These are phyloP conservation scores for Cochlearia excelsa DNA, from an alignment of 345 rosid genomes.

Conservation along the genomic window DNA sequence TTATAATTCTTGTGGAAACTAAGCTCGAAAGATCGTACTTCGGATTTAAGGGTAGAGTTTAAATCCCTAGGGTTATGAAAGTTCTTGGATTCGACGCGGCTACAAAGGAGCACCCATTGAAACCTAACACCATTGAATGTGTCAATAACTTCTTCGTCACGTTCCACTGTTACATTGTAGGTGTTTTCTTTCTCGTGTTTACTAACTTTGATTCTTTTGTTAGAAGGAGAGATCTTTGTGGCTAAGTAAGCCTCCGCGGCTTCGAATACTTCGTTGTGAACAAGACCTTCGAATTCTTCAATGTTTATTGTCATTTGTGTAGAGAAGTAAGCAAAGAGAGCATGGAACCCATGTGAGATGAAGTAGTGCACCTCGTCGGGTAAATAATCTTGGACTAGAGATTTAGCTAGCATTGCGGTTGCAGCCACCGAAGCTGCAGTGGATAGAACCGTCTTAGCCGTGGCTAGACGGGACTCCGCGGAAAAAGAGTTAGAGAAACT, in stretches of 20 bases:
- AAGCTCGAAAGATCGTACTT: slow-evolving; percentile 50
- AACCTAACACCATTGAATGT: slow-evolving; percentile 47
- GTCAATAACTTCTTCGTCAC: slow-evolving; percentile 50
- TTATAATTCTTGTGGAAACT: slow-evolving; percentile 52
- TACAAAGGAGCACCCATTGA: slow-evolving; percentile 43
- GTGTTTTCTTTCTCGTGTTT: slow-evolving; percentile 56
- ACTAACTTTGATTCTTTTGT: slow-evolving; percentile 45
- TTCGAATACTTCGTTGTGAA: slow-evolving; percentile 41
- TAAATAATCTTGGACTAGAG: slow-evolving; percentile 42
- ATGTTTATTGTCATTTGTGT: slow-evolving; percentile 29
- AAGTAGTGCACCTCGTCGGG: slow-evolving; percentile 22
- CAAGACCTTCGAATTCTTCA: slow-evolving; percentile 29
- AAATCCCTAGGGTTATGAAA: slow-evolving; percentile 25
- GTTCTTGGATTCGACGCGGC: slow-evolving; percentile 28
- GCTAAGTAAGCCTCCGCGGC: slow-evolving; percentile 50
- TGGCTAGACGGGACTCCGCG: slow-evolving; percentile 33
- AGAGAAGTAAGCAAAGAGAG: slow-evolving; percentile 12
- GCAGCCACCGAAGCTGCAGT: slow-evolving; percentile 59
- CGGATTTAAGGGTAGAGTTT: slow-evolving; percentile 34
- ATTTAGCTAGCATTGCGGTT: slow-evolving; percentile 47
- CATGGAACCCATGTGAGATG: slow-evolving; percentile 12
- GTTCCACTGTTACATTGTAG: slow-evolving; percentile 43
- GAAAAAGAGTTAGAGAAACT: slow-evolving; percentile 24
- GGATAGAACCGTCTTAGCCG: slow-evolving; percentile 45
- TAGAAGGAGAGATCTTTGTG: slow-evolving; percentile 34